Evolutionary conservation across 495 filamentous ascomycete species (phyloP).

Genomic region (Tirmania nivea): DNA sequence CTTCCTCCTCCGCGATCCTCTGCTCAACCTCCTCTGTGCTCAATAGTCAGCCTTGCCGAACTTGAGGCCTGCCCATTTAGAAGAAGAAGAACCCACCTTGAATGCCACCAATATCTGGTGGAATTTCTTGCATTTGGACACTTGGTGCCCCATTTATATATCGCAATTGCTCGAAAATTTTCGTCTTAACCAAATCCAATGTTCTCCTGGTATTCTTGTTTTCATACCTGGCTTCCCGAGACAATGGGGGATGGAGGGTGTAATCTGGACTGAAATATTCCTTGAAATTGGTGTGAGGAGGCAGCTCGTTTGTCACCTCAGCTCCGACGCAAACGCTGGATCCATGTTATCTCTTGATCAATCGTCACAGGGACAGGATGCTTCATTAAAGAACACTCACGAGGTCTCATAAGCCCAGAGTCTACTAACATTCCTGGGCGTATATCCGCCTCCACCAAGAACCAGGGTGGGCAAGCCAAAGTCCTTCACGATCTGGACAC

Average conservation of each 20-base stretch:
- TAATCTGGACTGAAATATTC: constrained; percentile 62
- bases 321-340: constrained; percentile 57
- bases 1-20: constrained; percentile 47
- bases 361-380: too few relatives aligned
- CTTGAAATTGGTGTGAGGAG: constrained; percentile 43
- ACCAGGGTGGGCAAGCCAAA: constrained; percentile 61
- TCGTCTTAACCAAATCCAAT: constrained; percentile 46
- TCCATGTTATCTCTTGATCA: too few relatives aligned
- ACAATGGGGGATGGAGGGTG: constrained; percentile 54
- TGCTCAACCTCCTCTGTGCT: constrained; percentile 48
- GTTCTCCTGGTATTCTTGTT: constrained; percentile 65
- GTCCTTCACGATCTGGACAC: constrained; percentile 67
- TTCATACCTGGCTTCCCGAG: constrained; percentile 41
- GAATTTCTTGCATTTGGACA: constrained; percentile 64
- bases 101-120: constrained; percentile 49
- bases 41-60: background rate
- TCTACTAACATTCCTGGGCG: constrained; percentile 87
- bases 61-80: too few relatives aligned
- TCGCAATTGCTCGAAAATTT: constrained; percentile 63
- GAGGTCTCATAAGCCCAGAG: constrained; percentile 86
- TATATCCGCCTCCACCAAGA: constrained; percentile 90
- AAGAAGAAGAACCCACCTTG: constrained; percentile 22
- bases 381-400: constrained; percentile 4
- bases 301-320: constrained; percentile 53
- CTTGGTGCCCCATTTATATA: constrained; percentile 72